Evolutionary conservation across 805 yeast genomes (phyloP), one percentile per base, ranked within the genome.

Genomic region (Gaillardinia entomophila): DNA sequence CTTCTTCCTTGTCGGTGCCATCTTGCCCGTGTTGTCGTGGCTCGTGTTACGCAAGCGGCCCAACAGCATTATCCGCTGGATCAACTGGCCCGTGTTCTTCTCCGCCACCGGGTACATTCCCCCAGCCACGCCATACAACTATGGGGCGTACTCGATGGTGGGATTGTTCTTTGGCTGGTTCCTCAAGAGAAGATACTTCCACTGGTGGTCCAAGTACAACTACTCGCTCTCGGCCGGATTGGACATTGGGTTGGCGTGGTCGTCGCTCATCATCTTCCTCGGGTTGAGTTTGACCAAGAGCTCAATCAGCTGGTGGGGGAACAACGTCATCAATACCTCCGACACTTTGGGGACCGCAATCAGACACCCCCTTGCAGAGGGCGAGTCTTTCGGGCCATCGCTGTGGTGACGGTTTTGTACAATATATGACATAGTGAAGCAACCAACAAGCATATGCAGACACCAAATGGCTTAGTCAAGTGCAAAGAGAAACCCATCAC

Each of bases 381-480:
- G 76, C 22, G 65, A 67, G 36, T 43, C 56, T 23, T 73, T 73
- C 40, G 79, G 79, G 12, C 73, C 73, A 10, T 18, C 55, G 20
- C 42, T 49, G 4, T 73, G 78, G 78, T 66, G 66, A 65, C n/a
- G n/a, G n/a, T n/a, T n/a, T n/a, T n/a, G n/a, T n/a, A n/a, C n/a
- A n/a, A n/a, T n/a, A n/a, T n/a, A n/a, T n/a, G n/a, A n/a, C n/a
- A n/a, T n/a, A n/a, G n/a, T n/a, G n/a, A n/a, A n/a, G n/a, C n/a
- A n/a, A n/a, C n/a, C n/a, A n/a, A n/a, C n/a, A n/a, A n/a, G n/a
- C n/a, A n/a, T n/a, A n/a, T n/a, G n/a, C n/a, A n/a, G n/a, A n/a
- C n/a, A n/a, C n/a, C n/a, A n/a, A n/a, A n/a, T n/a, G n/a, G n/a
- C n/a, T n/a, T n/a, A n/a, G n/a, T n/a, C n/a, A n/a, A n/a, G n/a